These are phyloP conservation scores for Trapa incisa DNA, from an alignment of 345 rosid species.

Conservation along the genomic window DNA sequence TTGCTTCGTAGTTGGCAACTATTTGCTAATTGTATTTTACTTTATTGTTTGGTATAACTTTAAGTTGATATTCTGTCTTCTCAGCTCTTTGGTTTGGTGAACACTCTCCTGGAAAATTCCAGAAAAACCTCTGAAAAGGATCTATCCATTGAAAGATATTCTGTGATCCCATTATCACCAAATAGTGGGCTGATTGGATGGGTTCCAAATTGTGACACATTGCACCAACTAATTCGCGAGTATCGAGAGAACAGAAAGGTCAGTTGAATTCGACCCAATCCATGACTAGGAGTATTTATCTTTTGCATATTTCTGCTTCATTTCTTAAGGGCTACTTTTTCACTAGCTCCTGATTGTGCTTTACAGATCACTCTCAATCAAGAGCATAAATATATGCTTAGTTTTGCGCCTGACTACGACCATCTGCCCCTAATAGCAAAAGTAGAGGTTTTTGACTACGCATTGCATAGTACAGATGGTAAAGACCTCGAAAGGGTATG, in stretches of 20 bases:
- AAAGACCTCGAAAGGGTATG: slow-evolving; percentile 88
- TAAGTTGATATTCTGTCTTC: slow-evolving; percentile 7
- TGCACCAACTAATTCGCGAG: slow-evolving; percentile 84
- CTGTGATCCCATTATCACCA: slow-evolving; percentile 87
- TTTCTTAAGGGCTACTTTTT: background rate
- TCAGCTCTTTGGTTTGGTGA: slow-evolving; percentile 95
- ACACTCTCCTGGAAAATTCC: slow-evolving; percentile 77
- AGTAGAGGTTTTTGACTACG: slow-evolving; percentile 87
- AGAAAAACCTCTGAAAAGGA: slow-evolving; percentile 87
- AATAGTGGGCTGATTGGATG: slow-evolving; percentile 93
- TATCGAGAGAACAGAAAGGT: slow-evolving; percentile 94
- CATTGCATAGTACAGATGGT: slow-evolving; percentile 84
- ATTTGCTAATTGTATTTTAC: background rate
- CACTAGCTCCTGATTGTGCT: background rate
- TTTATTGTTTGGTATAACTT: background rate
- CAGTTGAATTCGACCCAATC: slow-evolving; percentile 13
- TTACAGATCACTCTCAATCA: slow-evolving; percentile 77
- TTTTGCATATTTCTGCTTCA: background rate
- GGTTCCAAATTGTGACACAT: slow-evolving; percentile 97
- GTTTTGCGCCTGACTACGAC: slow-evolving; percentile 90
- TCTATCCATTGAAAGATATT: slow-evolving; percentile 74
- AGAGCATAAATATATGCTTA: slow-evolving; percentile 85
- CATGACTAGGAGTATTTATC: background rate
- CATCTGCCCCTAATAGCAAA: slow-evolving; percentile 84
- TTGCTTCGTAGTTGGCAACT: background rate